Evolutionary conservation across 805 yeast genomes (phyloP).

Genomic region (Lachancea meyersii): DNA sequence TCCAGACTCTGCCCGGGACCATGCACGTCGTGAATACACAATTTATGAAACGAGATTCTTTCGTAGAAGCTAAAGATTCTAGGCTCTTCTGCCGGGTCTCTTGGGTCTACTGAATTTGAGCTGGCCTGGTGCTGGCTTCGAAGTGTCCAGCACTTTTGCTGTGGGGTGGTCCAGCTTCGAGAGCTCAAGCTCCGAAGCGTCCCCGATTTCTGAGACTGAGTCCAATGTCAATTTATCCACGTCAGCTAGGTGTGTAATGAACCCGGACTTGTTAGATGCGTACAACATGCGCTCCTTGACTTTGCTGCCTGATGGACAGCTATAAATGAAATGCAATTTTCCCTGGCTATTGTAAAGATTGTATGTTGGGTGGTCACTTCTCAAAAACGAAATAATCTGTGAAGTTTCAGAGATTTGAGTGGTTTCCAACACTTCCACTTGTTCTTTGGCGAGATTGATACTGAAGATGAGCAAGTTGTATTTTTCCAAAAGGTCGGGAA

Average conservation of each 20-base stretch:
- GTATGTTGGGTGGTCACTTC: constrained; percentile 48
- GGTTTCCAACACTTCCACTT: constrained; percentile 35
- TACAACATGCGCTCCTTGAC: constrained; percentile 89
- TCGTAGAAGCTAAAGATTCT: not conserved
- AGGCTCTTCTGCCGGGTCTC: constrained; percentile 58
- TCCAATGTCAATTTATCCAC: constrained; percentile 36
- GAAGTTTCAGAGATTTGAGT: constrained; percentile 20
- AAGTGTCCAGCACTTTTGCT: constrained; percentile 14
- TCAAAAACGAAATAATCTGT: constrained; percentile 33
- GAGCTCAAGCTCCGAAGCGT: constrained; percentile 59
- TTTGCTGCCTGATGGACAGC: constrained; percentile 86
- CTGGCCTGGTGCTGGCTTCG: constrained; percentile 12
- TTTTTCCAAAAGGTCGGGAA: constrained; percentile 27
- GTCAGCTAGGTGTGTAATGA: constrained; percentile 44
- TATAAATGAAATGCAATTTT: constrained; percentile 57
- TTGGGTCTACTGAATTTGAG: constrained; percentile 54
- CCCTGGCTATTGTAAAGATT: constrained; percentile 44
- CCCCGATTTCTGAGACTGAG: constrained; percentile 63
- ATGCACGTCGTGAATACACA: not conserved
- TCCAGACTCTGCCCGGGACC: not conserved
- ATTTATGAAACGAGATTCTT: not conserved
- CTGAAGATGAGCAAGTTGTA: constrained; percentile 44
- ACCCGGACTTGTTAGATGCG: constrained; percentile 70
- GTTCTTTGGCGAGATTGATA: constrained; percentile 47
- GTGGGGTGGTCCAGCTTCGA: constrained; percentile 36